Evolutionary conservation across 345 rosid genomes (phyloP).

Genomic region (Eutrema heterophyllum): DNA sequence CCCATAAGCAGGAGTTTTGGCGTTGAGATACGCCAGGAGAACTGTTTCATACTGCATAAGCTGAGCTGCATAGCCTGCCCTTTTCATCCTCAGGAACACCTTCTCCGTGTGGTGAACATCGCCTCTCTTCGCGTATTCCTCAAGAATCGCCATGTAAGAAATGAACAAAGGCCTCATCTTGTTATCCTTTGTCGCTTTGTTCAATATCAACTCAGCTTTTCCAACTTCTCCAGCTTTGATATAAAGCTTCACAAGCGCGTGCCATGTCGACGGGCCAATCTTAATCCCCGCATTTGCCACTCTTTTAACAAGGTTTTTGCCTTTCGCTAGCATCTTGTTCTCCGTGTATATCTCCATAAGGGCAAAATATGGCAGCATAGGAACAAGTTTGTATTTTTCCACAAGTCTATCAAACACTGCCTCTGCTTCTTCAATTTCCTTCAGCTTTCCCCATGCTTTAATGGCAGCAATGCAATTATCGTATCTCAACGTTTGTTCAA

Average conservation of each 20-base stretch:
- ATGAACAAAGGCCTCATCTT: constrained; percentile 52
- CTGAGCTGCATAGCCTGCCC: constrained; percentile 56
- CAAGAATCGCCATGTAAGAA: constrained; percentile 60
- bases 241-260: constrained; percentile 67
- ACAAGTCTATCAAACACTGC: constrained; percentile 54
- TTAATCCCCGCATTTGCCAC: constrained; percentile 60
- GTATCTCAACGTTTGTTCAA: constrained; percentile 44
- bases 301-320: constrained; percentile 56
- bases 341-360: constrained; percentile 70
- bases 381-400: constrained; percentile 41
- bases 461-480: constrained; percentile 58
- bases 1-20: constrained; percentile 74
- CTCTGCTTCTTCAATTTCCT: constrained; percentile 71
- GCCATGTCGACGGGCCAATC: constrained; percentile 74
- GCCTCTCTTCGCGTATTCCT: constrained; percentile 63
- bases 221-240: constrained; percentile 76
- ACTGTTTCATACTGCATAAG: constrained; percentile 49
- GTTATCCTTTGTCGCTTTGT: constrained; percentile 50
- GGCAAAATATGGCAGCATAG: constrained; percentile 41
- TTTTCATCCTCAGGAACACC: constrained; percentile 67
- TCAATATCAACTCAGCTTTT: constrained; percentile 66
- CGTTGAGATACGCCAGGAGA: constrained; percentile 52
- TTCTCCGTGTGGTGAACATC: constrained; percentile 83
- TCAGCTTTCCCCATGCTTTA: constrained; percentile 82
- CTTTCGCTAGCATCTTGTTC: constrained; percentile 70